phyloP scores from a whole-genome alignment of 352 stramenopile genomes.

The Pythium dissotocum region DNA sequence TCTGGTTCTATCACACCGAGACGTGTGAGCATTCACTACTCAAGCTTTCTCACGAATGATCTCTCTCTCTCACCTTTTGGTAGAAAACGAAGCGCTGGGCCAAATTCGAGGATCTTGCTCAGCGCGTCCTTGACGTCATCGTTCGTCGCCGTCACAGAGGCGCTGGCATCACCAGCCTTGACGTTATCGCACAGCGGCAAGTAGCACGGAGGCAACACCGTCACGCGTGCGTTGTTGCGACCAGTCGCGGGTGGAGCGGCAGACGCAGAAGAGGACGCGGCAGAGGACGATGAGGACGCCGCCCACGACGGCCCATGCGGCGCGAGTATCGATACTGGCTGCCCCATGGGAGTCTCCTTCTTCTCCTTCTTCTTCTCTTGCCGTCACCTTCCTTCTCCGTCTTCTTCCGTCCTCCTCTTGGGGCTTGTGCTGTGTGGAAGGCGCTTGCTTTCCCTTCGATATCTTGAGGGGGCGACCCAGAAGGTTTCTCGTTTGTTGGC shows the following conservation, averaged over 20 bases:
- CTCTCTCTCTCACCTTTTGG: conserved; percentile 36
- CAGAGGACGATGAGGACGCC: conserved; percentile 6
- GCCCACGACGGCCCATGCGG: conserved; percentile 12
- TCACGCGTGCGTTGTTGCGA: conserved; percentile 9
- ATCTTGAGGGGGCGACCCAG: conserved; percentile 1
- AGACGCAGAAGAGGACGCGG: background rate
- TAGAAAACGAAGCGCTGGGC: conserved; percentile 42
- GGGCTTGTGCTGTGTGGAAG: background rate
- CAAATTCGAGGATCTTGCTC: conserved; percentile 77
- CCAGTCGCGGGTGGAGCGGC: background rate
- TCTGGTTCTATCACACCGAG: conserved; percentile 34
- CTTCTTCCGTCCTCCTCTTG: background rate
- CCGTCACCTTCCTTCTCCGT: background rate
- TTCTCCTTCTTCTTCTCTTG: background rate
- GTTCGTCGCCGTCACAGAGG: conserved; percentile 26
- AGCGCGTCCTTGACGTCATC: conserved; percentile 69
- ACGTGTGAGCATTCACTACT: background rate
- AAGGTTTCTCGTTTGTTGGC: background rate
- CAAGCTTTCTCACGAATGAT: too few relatives aligned
- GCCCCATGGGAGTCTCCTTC: conserved; percentile 42
- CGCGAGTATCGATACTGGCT: conserved; percentile 46
- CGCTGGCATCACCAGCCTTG: conserved; percentile 49
- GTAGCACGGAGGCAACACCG: conserved; percentile 46
- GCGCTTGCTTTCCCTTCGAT: background rate
- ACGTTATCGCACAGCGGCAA: conserved; percentile 57